phyloP scores from a whole-genome alignment of 176 grass and related monocot species.

The Echinochloa phyllopogon region DNA sequence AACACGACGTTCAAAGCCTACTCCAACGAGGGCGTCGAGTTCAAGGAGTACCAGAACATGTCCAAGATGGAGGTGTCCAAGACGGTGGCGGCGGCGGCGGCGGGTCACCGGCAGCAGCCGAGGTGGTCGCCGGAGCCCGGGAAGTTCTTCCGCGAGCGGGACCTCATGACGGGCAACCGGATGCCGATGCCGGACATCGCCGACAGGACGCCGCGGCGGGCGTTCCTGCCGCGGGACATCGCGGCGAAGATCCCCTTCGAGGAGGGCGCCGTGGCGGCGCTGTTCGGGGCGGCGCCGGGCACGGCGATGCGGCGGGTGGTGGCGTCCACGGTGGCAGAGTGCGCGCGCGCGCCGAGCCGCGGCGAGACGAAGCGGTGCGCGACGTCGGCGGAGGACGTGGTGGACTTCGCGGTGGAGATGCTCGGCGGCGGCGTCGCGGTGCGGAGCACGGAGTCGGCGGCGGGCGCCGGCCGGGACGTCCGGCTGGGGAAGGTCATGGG shows the following conservation, averaged over 20 bases:
- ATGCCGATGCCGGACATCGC: constrained; percentile 73
- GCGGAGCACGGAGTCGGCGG: constrained; percentile 50
- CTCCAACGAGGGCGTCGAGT: constrained; percentile 60
- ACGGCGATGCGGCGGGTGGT: constrained; percentile 57
- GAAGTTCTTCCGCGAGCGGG: constrained; percentile 67
- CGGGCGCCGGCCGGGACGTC: constrained; percentile 43
- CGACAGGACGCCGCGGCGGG: constrained; percentile 49
- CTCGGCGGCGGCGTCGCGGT: constrained; percentile 39
- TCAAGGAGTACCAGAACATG: constrained; percentile 70
- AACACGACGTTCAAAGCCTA: constrained; percentile 62
- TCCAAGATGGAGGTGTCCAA: constrained; percentile 47
- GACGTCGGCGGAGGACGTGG: constrained; percentile 63
- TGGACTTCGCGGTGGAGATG: constrained; percentile 78
- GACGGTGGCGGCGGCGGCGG: neutral
- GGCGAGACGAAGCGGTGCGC: constrained; percentile 68
- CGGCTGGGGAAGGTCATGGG: constrained; percentile 50
- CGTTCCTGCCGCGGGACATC: constrained; percentile 64
- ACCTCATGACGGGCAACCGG: constrained; percentile 46
- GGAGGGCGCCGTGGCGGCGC: constrained; percentile 21
- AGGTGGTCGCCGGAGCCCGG: constrained; percentile 59
- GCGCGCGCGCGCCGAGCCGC: constrained; percentile 46
- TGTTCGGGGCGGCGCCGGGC: constrained; percentile 47
- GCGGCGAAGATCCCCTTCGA: constrained; percentile 55
- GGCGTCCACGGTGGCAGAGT: constrained; percentile 55
- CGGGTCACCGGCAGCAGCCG: neutral